These are phyloP conservation scores for Wallemia ichthyophaga DNA, from an alignment of 1,284 basidiomycete species.

Conservation along the genomic window DNA sequence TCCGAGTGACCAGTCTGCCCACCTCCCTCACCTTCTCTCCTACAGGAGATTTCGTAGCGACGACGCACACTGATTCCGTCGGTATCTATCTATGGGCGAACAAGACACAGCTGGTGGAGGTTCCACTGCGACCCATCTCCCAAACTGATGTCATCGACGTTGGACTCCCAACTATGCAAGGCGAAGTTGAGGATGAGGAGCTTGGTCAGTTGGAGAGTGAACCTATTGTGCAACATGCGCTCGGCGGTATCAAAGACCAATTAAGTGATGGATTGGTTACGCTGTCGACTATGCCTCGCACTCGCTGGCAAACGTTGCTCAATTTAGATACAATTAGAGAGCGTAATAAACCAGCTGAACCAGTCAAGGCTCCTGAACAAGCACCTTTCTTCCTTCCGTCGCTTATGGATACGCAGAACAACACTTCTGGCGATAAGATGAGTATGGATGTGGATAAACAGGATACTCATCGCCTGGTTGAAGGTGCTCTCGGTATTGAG, in stretches of 20 bases:
- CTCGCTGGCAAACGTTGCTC: constrained; percentile 81
- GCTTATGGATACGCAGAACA: constrained; percentile 15
- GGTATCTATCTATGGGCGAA: constrained; percentile 94
- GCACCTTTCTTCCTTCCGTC: constrained; percentile 94
- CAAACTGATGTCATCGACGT: constrained; percentile 43
- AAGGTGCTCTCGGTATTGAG: constrained; percentile 25
- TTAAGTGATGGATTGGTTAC: constrained; percentile 63
- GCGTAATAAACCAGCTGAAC: constrained; percentile 85
- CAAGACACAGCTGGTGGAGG: constrained; percentile 65
- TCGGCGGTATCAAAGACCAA: constrained; percentile 25
- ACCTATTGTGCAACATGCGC: neutral
- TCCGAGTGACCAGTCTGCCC: constrained; percentile 62
- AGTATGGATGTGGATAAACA: neutral
- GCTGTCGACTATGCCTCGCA: constrained; percentile 63
- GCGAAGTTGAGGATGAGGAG: constrained; percentile 40
- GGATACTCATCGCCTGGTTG: constrained; percentile 18
- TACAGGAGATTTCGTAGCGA: constrained; percentile 81
- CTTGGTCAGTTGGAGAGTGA: constrained; percentile 3
- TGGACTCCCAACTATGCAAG: constrained; percentile 53
- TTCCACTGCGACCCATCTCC: constrained; percentile 46
- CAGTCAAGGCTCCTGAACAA: constrained; percentile 73
- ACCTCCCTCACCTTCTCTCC: constrained; percentile 80
- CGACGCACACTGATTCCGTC: constrained; percentile 72
- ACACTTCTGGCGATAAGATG: constrained; percentile 3
- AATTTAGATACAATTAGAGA: constrained; percentile 89